phyloP scores from a whole-genome alignment of 2,329 filamentous ascomycete genomes.

The Claviceps africana region DNA sequence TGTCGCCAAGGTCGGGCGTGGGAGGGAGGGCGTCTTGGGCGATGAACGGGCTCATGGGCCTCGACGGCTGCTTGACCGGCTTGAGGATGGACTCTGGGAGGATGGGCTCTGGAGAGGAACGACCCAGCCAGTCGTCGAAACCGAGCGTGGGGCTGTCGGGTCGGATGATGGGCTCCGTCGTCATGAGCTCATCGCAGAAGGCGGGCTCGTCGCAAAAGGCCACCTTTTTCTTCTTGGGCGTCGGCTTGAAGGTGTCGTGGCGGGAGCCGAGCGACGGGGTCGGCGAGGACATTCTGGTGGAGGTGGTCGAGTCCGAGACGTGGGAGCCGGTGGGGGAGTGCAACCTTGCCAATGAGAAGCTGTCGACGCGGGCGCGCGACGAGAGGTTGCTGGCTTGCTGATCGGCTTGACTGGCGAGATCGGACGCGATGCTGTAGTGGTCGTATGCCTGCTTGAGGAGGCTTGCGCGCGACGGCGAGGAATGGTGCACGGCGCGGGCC shows the following conservation, averaged over 20 bases:
- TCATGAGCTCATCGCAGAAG: slow-evolving; percentile 20
- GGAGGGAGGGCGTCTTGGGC: background rate
- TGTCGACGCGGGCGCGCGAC: slow-evolving; percentile 24
- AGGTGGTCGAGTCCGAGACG: slow-evolving; percentile 29
- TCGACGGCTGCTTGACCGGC: background rate
- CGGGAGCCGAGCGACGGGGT: slow-evolving; percentile 22
- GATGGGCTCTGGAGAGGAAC: slow-evolving; percentile 9
- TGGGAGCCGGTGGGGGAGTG: slow-evolving; percentile 34
- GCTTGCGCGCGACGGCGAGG: slow-evolving; percentile 30
- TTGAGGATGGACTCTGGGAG: slow-evolving; percentile 11
- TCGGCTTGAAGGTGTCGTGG: slow-evolving; percentile 6
- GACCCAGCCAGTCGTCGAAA: slow-evolving; percentile 29
- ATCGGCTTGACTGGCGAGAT: slow-evolving; percentile 29
- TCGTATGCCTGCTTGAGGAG: slow-evolving; percentile 37
- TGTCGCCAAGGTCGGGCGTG: slow-evolving; percentile 4
- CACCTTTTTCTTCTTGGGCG: slow-evolving; percentile 25
- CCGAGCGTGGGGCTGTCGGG: slow-evolving; percentile 48
- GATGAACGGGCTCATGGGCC: background rate
- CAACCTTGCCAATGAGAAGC: slow-evolving; percentile 24
- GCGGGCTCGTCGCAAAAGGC: slow-evolving; percentile 19
- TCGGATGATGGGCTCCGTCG: slow-evolving; percentile 34
- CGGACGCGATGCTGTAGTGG: slow-evolving; percentile 36
- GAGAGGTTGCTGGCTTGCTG: slow-evolving; percentile 28
- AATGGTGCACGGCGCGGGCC: slow-evolving; percentile 32
- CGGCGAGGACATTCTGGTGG: slow-evolving; percentile 32